These are phyloP conservation scores for Coniosporium apollinis DNA, from an alignment of 495 filamentous ascomycete genomes.

Conservation along the genomic window DNA sequence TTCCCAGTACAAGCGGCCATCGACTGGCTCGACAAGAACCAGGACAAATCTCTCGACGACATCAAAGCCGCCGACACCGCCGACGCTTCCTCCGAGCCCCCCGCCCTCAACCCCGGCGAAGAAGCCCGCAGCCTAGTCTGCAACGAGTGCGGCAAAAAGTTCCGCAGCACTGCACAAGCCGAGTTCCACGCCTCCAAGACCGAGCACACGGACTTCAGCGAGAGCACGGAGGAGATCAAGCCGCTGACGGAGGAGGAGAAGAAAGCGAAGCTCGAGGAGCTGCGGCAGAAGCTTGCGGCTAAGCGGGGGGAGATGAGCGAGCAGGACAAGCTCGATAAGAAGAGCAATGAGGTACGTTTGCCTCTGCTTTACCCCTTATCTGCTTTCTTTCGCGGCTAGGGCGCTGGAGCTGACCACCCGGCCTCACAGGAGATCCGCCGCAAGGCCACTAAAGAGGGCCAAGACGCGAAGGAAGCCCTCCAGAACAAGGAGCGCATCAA, in stretches of 20 bases:
- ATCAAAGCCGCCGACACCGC: slow-evolving; percentile 46
- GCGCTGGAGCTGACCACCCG: too few species aligned
- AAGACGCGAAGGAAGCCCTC: slow-evolving; percentile 39
- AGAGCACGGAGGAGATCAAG: slow-evolving; percentile 80
- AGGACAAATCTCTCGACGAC: slow-evolving; percentile 67
- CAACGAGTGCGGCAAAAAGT: slow-evolving; percentile 86
- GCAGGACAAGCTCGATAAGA: slow-evolving; percentile 66
- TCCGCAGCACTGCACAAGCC: slow-evolving; percentile 61
- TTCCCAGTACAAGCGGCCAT: slow-evolving; percentile 66
- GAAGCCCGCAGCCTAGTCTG: slow-evolving; percentile 53
- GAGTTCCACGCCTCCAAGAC: slow-evolving; percentile 69
- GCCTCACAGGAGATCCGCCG: slow-evolving; percentile 77
- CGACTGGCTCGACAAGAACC: slow-evolving; percentile 83
- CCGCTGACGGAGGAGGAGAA: slow-evolving; percentile 89
- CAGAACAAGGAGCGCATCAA: slow-evolving; percentile 78
- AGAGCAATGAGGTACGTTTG: slow-evolving; percentile 69
- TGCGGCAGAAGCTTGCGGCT: slow-evolving; percentile 51
- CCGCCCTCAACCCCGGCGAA: slow-evolving; percentile 43
- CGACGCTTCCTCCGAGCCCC: slow-evolving; percentile 29
- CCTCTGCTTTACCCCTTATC: neutral
- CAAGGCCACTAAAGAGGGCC: slow-evolving; percentile 30
- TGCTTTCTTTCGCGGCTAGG: too few species aligned
- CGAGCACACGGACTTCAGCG: slow-evolving; percentile 78
- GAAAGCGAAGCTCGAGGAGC: slow-evolving; percentile 54
- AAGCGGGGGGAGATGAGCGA: slow-evolving; percentile 55